Conservation (phyloP, 345 rosid species). For the Salix exigua region DNA sequence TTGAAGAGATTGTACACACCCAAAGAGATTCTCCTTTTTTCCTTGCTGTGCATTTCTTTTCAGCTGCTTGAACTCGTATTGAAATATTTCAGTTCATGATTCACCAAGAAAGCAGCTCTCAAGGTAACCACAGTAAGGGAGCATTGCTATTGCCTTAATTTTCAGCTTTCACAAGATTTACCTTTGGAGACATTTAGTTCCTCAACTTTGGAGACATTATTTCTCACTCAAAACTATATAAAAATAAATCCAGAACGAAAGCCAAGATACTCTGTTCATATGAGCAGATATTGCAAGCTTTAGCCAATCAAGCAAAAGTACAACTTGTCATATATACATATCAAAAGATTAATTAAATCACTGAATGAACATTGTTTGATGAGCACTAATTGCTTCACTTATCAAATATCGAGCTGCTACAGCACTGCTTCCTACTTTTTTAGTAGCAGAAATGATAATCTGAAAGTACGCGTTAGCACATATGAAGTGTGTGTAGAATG, state of each 20-base stretch:
- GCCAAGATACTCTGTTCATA: neutral
- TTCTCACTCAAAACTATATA: neutral
- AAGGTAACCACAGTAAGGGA: neutral
- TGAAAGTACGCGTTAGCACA: conserved; percentile 2
- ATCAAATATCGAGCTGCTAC: conserved; percentile 11
- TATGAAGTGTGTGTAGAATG: neutral
- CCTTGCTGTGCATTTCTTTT: neutral
- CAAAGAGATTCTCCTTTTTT: neutral
- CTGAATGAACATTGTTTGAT: neutral
- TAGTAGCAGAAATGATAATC: neutral
- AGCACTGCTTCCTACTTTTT: neutral
- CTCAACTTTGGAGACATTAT: neutral
- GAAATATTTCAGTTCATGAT: neutral
- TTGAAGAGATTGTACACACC: neutral
- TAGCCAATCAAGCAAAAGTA: neutral
- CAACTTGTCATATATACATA: neutral
- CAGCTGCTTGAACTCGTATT: neutral
- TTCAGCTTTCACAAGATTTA: neutral
- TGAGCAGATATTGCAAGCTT: neutral
- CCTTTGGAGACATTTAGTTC: too few relatives aligned
- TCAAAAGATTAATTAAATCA: neutral
- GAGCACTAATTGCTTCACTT: neutral
- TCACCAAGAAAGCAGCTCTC: neutral
- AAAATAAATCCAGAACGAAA: neutral
- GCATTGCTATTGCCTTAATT: neutral